Evolutionary conservation across 768 basidiomycete species (phyloP), one percentile per base, ranked within the genome.

Genomic region (Solioccasus polychromus): DNA sequence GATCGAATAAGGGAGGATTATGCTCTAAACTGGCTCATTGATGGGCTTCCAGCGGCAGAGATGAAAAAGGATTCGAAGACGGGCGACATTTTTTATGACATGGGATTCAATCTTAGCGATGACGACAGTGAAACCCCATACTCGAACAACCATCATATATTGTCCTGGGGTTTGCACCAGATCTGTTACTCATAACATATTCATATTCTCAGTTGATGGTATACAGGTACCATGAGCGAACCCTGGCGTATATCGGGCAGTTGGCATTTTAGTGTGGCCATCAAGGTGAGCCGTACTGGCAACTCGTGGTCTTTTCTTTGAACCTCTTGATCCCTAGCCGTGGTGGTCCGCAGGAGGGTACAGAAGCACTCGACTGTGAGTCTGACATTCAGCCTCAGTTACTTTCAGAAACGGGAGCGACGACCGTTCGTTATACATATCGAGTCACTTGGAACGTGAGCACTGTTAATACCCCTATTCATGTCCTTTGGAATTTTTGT

Each of bases 81-180:
- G 3, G 78, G 81, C n/a, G 91, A 95, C 30, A 60, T 85, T 12
- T 97, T 95, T 68, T 92, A 86, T 58, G 93, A 95, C 68, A 86
- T 91, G 71, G 88, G 94, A 1, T 97, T 97, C 71, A 92, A 92
- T 58, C 73, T 98, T n/a, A 92, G 91, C 4, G 68, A 74, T 54
- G 74, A 90, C 53, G 82, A 88, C 42, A 79, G 68, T 36, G 79
- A 80, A 31, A 64, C 57, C 7, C 91, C 92, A 6, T 81, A 79
- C 12, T 67, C 96, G 45, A 86, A 97, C 63, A 98, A 98, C 58
- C 95, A 98, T 61, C 96, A 93, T 57, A 93, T 55, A 83, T 92
- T 45, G 80, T 88, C 35, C 62, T 92, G 45, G 79, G 83, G 85
- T 88, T 50, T 43, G 72, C 45, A 8, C 14, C 25, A 8, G 4